Evolutionary conservation across 306 rosid species (phyloP).

Genomic region (Begonia fuchsioides): DNA sequence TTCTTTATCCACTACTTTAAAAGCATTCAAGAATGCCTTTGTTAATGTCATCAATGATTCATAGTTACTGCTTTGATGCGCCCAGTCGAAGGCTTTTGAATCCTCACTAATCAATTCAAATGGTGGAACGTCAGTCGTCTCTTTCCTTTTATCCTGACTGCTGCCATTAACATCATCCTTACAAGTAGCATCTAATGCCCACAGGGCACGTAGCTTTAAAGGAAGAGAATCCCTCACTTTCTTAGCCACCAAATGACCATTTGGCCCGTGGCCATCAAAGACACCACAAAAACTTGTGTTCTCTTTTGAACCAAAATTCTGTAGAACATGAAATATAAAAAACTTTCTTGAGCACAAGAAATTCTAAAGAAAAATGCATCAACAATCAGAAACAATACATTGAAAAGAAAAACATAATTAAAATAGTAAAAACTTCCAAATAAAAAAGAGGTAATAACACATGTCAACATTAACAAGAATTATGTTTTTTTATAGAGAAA

Average conservation of each 20-base stretch:
- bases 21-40: constrained; percentile 49
- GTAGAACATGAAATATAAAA: not conserved
- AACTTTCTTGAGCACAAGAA: constrained; percentile 2
- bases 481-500: too few species aligned
- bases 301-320: constrained; percentile 42
- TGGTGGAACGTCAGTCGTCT: constrained; percentile 16
- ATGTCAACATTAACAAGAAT: too few species aligned
- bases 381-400: not conserved
- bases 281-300: constrained; percentile 62
- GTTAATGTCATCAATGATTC: constrained; percentile 21
- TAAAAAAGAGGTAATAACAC: too few species aligned
- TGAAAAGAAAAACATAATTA: too few species aligned
- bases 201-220: constrained; percentile 43
- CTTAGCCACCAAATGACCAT: constrained; percentile 68
- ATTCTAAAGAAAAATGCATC: not conserved
- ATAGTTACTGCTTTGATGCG: constrained; percentile 4
- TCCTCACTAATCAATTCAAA: constrained; percentile 19
- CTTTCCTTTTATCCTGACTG: constrained; percentile 6
- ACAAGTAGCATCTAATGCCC: constrained; percentile 21
- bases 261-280: constrained; percentile 94
- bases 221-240: too few species aligned
- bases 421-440: too few species aligned
- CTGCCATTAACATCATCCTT: constrained; percentile 17
- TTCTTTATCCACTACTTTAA: constrained; percentile 63
- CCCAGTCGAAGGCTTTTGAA: constrained; percentile 4